Evolutionary conservation across 2,329 filamentous ascomycete genomes (phyloP), one percentile per base, ranked within the genome.

Genomic region (Cladosporium austrohemisphaericum): DNA sequence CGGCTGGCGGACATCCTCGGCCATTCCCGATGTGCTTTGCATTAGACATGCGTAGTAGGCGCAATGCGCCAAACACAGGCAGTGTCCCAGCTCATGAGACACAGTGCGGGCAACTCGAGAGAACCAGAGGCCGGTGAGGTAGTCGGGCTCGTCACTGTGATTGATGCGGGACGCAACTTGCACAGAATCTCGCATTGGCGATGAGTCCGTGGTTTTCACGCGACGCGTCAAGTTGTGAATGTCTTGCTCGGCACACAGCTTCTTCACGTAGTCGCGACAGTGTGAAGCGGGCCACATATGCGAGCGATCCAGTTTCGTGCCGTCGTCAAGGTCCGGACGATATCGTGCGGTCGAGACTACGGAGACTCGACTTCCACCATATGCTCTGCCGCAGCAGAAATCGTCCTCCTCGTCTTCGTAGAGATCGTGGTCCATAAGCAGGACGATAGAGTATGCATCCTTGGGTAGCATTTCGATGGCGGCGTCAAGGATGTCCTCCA

Each of bases 271-370:
- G 0, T 55, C 55, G 29, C 65, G 68, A 57, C 83, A 86, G 62
- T 86, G 84, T 5, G 77, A 79, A 3, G 76, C 71, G 0, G 83
- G 83, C 84, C 83, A 88, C 53, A 75, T 74, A 62, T 88, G 83
- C 1, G 61, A 58, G 13, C 65, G 57, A 31, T 80, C 70, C 2
- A 68, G 58, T 13, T 75, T 72, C 18, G 81, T 65, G 0, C 54
- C 49, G 0, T 38, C 32, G 54, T 77, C 71, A 1, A 77, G 59
- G 0, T 22, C 22, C 1, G 83, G 83, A 38, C 80, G 71, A 54
- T 87, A 86, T 20, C 84, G 69, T 8, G 83, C 81, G 0, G 71
- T 75, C 0, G 78, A 81, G 0, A 88, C 78, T 1, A 86, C 75
- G 0, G 76, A 75, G 1, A 87, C 76, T 4, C 83, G 71, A 50